A percentile compares a stretch with the other conserved stretches of the same genome.
These are phyloP conservation scores for Backusella parvicylindrica DNA, from an alignment of 192 early-diverging fungal genomes.

Conservation along the genomic window DNA sequence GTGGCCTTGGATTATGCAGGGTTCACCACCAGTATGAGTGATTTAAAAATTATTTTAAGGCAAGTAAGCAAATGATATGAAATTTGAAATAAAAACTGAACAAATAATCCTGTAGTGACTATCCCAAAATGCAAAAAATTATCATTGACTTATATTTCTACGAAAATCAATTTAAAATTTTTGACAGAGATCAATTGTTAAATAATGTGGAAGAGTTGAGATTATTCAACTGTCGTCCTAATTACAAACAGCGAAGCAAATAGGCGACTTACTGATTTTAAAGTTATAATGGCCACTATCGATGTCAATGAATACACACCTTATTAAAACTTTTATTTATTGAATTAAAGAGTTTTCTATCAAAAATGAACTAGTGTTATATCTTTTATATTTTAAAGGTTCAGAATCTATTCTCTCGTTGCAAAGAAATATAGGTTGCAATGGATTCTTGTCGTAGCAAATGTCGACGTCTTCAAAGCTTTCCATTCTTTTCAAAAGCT, in stretches of 20 bases:
- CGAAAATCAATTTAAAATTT: background rate
- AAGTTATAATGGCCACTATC: background rate
- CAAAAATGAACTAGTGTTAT: background rate
- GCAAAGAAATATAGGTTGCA: background rate
- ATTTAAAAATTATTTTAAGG: background rate
- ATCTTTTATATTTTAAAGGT: slow-evolving; percentile 1
- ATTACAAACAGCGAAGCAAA: background rate
- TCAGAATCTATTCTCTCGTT: background rate
- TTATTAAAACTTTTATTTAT: background rate
- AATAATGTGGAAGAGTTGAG: background rate
- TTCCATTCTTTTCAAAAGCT: slow-evolving; percentile 10
- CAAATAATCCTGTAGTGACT: background rate
- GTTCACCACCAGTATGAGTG: background rate
- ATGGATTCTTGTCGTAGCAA: slow-evolving; percentile 5
- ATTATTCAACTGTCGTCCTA: background rate
- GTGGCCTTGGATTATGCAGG: background rate
- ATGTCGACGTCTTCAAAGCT: slow-evolving; percentile 4
- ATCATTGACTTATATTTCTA: background rate
- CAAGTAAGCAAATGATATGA: background rate
- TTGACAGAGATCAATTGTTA: background rate
- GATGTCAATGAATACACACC: background rate
- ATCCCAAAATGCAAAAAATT: background rate
- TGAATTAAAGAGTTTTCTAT: background rate
- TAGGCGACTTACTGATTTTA: background rate
- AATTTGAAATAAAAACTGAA: background rate